phyloP scores from a whole-genome alignment of 192 early-diverging fungal species.

The Podochytrium sp. region DNA sequence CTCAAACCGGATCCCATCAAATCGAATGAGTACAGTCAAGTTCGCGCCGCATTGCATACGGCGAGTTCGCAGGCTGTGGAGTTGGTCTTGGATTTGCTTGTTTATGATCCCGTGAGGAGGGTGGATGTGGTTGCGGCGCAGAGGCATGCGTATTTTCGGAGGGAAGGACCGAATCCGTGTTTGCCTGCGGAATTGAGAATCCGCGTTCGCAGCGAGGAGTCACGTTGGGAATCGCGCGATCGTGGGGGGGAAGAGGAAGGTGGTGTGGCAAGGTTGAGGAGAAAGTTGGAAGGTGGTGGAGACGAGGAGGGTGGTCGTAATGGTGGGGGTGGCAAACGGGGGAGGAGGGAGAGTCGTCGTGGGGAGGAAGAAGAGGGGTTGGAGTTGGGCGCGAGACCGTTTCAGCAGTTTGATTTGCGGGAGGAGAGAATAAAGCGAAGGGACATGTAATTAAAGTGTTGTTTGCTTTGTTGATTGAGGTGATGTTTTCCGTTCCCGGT shows the following conservation, averaged over 20 bases:
- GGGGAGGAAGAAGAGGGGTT: slow-evolving; percentile 16
- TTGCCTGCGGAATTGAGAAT: slow-evolving; percentile 20
- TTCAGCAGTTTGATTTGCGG: slow-evolving; percentile 35
- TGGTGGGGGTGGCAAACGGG: too few species aligned
- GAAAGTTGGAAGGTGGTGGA: slow-evolving; percentile 1
- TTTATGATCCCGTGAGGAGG: slow-evolving; percentile 76
- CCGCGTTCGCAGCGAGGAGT: not conserved
- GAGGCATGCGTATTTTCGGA: slow-evolving; percentile 72
- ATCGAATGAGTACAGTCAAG: slow-evolving; percentile 58
- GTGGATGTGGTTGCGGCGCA: slow-evolving; percentile 80
- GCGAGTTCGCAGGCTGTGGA: slow-evolving; percentile 56
- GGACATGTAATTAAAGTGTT: too few species aligned
- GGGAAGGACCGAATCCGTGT: slow-evolving; percentile 69
- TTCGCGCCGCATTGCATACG: slow-evolving; percentile 57
- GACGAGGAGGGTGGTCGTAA: not conserved
- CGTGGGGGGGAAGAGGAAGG: not conserved
- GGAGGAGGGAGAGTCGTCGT: not conserved
- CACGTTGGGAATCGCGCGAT: too few species aligned
- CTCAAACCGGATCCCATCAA: slow-evolving; percentile 54
- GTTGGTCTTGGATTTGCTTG: slow-evolving; percentile 72
- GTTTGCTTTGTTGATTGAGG: too few species aligned
- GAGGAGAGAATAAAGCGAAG: too few species aligned
- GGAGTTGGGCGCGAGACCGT: slow-evolving; percentile 36
- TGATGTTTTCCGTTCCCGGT: too few species aligned
- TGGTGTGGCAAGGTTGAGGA: not conserved